Evolutionary conservation across 1,284 basidiomycete species (phyloP), one percentile per base, ranked within the genome.

Genomic region (Trametes sp.): DNA sequence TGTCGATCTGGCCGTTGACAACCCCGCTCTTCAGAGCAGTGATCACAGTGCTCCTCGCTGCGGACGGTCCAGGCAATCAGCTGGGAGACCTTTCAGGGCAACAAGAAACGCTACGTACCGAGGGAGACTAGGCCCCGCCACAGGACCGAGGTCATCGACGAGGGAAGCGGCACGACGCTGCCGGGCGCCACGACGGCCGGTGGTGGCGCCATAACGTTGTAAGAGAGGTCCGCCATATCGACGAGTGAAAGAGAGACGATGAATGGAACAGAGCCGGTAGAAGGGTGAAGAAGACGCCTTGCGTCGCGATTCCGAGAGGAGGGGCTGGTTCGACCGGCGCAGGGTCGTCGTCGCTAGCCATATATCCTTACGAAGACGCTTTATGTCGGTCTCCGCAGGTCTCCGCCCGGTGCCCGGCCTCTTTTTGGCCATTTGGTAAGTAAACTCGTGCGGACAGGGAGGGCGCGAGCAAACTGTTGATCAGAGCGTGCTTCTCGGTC

Each of bases 131-230:
- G 45, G 24, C 24, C 45, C 14, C 24, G 45, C 45, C 45, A 48
- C 11, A 48, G 28, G 13, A 48, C 28, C 28, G 45, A 48, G 14
- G 45, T 28, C 24, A 48, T 29, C 19, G 45, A 48, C 11, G 45
- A 48, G 11, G 45, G 45, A 14, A 48, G 45, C 28, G 45, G 45
- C 24, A 48, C 45, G 4, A 28, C 45, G 24, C 24, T 28, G 7
- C 24, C 28, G 19, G 11, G 38, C 23, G 26, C 13, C 16, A n/a
- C 24, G 7, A 48, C 45, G 24, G 45, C 45, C 13, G 45, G 28
- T 28, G 45, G 45, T 14, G 45, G 45, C 24, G 45, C 23, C 45
- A 48, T 48, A 19, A 48, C 45, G 16, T 48, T 48, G 28, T 48
- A 48, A 11, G 45, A 48, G 28, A 48, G 45, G 26, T 48, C 28